Conservation (phyloP, 2,329 filamentous ascomycete genomes). For the Verticillium dahliae region DNA sequence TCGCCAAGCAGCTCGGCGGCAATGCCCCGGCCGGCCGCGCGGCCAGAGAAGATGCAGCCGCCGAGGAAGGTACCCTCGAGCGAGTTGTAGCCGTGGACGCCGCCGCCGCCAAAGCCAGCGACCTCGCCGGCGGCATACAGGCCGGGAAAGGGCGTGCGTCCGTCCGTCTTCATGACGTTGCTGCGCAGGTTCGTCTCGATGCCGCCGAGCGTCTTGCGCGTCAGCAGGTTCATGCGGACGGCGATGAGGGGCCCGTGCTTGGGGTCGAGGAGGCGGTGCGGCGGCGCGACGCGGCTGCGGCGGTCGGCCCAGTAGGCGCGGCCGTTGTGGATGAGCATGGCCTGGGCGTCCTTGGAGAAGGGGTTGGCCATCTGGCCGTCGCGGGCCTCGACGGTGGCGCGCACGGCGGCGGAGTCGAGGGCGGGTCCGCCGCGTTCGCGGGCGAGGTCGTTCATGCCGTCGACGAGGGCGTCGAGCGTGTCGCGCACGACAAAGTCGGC, state of each 20-base stretch:
- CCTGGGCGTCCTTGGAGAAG: constrained; percentile 54
- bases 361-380: constrained; percentile 50
- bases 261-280: constrained; percentile 47
- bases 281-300: constrained; percentile 42
- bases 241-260: constrained; percentile 53
- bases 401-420: constrained; percentile 38
- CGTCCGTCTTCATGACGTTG: constrained; percentile 44
- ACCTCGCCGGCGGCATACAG: constrained; percentile 55
- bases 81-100: constrained; percentile 55
- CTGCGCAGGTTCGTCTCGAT: constrained; percentile 53
- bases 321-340: constrained; percentile 54
- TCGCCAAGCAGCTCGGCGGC: constrained; percentile 33
- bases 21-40: constrained; percentile 49
- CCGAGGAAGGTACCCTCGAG: constrained; percentile 58
- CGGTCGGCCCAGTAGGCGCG: constrained; percentile 49
- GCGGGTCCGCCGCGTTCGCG: constrained; percentile 34
- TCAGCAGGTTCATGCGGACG: constrained; percentile 53
- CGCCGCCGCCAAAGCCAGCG: constrained; percentile 55
- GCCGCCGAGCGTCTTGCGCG: constrained; percentile 54
- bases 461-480: constrained; percentile 46
- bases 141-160: constrained; percentile 40
- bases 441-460: constrained; percentile 52
- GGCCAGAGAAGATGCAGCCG: constrained; percentile 56
- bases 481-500: constrained; percentile 54
- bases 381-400: constrained; percentile 41